Evolutionary conservation across 495 filamentous ascomycete species (phyloP).

Genomic region (Umbilicaria muhlenbergii): DNA sequence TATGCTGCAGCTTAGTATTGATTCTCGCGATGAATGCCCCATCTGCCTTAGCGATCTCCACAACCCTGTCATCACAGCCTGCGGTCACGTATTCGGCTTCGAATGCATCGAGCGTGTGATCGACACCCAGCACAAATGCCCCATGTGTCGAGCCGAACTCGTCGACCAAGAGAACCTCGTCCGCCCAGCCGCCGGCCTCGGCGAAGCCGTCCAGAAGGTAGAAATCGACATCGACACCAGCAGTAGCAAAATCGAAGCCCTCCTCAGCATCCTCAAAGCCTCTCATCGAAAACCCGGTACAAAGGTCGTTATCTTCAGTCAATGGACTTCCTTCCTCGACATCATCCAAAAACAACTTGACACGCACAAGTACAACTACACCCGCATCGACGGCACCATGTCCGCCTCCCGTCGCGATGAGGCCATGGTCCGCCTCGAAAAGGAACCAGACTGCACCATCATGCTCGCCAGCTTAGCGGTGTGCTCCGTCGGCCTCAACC

Average conservation of each 20-base stretch:
- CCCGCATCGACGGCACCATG: conserved; percentile 79
- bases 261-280: conserved; percentile 64
- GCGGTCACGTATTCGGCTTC: conserved; percentile 68
- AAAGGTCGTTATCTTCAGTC: conserved; percentile 83
- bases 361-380: conserved; percentile 43
- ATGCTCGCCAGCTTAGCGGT: conserved; percentile 73
- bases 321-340: conserved; percentile 84
- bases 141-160: conserved; percentile 71
- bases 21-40: conserved; percentile 69
- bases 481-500: conserved; percentile 76
- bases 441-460: conserved; percentile 54
- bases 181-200: conserved; percentile 38
- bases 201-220: conserved; percentile 30
- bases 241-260: conserved; percentile 72
- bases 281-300: conserved; percentile 48
- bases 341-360: conserved; percentile 59
- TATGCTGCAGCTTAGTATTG: conserved; percentile 62
- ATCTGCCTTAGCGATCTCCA: conserved; percentile 66
- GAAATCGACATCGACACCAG: conserved; percentile 45
- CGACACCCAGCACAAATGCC: conserved; percentile 67
- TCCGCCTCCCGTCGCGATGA: conserved; percentile 46
- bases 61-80: conserved; percentile 72
- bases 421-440: conserved; percentile 48
- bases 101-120: conserved; percentile 68
- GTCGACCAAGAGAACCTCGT: conserved; percentile 43